Evolutionary conservation across 108 stramenopile species (phyloP), one percentile per base, ranked within the genome.

Genomic region (Skeletonema grethae): DNA sequence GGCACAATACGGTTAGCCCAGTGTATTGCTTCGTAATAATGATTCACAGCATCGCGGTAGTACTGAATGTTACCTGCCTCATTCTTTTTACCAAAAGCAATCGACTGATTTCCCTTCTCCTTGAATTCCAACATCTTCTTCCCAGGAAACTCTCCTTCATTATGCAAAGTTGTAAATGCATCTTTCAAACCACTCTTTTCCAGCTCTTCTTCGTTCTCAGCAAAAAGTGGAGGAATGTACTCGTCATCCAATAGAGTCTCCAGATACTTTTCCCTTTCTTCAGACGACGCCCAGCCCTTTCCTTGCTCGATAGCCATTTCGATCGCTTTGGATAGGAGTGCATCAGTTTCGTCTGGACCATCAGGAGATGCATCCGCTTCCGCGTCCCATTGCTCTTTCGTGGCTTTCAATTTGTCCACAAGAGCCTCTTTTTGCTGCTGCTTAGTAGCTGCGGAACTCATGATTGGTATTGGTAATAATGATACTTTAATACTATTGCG

Each of bases 1-100:
- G 92, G 89, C 41, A 84, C 86, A 35, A 96, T 85, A 48, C 88
- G 87, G 56, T 82, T 69, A 10, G 91, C 90, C 92, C 92, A 96
- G 11, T 80, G 87, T 25, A 87, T 82, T 34, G 92, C 86, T 82
- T 92, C 88, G 36, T 89, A 90, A 56, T 93, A 96, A 71, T 92
- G 91, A 67, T 96, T 96, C 34, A 96, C 72, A n/a, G 95, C 95
- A 72, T 91, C 89, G 1, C 95, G 91, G 74, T 86, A 96, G 61
- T 92, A 96, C 74, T 93, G 87, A 50, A 91, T 64, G 67, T 94
- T 94, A 36, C 86, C 85, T 4, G 86, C 91, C 63, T 86, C 74
- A 81, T 96, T 96, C 57, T 86, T 79, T 66, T 89, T 90, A 9
- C 95, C 95, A 64, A 88, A 67, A 28, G 78, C 41, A 59, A 92